Evolutionary conservation across 441 rosid genomes (phyloP).

Genomic region (Erodium moschatum): DNA sequence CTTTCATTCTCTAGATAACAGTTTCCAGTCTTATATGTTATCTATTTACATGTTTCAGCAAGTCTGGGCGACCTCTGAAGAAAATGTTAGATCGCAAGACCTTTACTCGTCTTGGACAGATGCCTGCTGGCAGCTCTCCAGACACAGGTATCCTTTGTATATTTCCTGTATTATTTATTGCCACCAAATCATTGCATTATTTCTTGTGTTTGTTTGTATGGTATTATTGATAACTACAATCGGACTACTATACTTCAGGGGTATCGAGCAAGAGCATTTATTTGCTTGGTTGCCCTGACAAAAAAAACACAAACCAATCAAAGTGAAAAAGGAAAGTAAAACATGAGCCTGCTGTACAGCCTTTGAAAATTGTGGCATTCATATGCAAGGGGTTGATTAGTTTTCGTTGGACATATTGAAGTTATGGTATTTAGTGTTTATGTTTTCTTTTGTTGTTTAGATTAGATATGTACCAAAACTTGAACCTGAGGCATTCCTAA

Average conservation of each 20-base stretch:
- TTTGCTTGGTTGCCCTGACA: not conserved
- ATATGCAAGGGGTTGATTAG: not conserved
- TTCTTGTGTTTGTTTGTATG: not conserved
- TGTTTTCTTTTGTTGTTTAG: not conserved
- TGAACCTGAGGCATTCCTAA: not conserved
- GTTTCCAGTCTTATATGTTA: slow-evolving; percentile 11
- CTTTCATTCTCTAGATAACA: slow-evolving; percentile 7
- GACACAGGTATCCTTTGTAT: slow-evolving; percentile 47
- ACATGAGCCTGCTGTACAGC: slow-evolving; percentile 1
- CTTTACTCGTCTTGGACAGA: slow-evolving; percentile 40
- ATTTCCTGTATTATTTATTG: too few relatives aligned
- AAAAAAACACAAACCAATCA: not conserved
- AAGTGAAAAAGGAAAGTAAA: not conserved
- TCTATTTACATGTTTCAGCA: slow-evolving; percentile 44
- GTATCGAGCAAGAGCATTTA: not conserved
- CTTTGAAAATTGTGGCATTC: not conserved
- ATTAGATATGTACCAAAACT: not conserved
- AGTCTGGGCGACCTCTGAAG: slow-evolving; percentile 76
- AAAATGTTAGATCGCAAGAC: slow-evolving; percentile 75
- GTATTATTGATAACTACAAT: not conserved
- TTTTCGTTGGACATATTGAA: not conserved
- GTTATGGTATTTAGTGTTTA: not conserved
- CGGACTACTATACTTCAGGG: not conserved
- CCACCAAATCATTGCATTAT: not conserved
- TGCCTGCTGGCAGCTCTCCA: slow-evolving; percentile 36